A percentile compares a stretch with the other conserved stretches of the same genome.
Evolutionary conservation across 768 basidiomycete species (phyloP).

Genomic region (Rhizopogon roseolus): DNA sequence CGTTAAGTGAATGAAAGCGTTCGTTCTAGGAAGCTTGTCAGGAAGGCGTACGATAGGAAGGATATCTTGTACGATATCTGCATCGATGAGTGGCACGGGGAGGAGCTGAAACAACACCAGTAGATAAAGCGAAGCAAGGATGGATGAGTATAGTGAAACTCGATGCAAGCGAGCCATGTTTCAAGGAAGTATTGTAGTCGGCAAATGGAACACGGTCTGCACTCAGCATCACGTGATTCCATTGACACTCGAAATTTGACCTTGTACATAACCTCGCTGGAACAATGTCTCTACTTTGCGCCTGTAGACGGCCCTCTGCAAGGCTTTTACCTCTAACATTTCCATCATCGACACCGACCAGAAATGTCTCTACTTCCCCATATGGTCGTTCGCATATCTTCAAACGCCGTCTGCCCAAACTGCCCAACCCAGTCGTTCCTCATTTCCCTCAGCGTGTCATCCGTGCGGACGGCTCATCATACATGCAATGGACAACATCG

Average conservation of each 20-base stretch:
- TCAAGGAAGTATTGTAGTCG: neutral
- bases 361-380: conserved; percentile 54
- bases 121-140: conserved; percentile 46
- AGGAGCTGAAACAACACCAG: conserved; percentile 51
- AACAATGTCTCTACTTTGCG: neutral
- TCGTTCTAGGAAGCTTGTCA: neutral
- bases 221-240: too few species aligned
- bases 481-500: conserved; percentile 85
- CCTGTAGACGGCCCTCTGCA: neutral
- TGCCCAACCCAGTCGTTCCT: conserved; percentile 83
- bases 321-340: neutral
- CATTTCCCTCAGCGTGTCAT: conserved; percentile 84
- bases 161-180: conserved; percentile 61
- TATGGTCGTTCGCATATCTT: conserved; percentile 84
- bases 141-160: conserved; percentile 39
- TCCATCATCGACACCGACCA: neutral
- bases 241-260: too few species aligned
- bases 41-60: conserved; percentile 52
- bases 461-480: conserved; percentile 85
- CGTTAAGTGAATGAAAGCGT: neutral
- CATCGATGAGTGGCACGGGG: conserved; percentile 51
- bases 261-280: too few species aligned
- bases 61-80: conserved; percentile 41
- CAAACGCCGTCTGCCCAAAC: conserved; percentile 58
- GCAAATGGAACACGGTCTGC: too few species aligned